Base-by-base conservation (phyloP, 176 grass and related monocot genomes). In the Puya raimondii region DNA sequence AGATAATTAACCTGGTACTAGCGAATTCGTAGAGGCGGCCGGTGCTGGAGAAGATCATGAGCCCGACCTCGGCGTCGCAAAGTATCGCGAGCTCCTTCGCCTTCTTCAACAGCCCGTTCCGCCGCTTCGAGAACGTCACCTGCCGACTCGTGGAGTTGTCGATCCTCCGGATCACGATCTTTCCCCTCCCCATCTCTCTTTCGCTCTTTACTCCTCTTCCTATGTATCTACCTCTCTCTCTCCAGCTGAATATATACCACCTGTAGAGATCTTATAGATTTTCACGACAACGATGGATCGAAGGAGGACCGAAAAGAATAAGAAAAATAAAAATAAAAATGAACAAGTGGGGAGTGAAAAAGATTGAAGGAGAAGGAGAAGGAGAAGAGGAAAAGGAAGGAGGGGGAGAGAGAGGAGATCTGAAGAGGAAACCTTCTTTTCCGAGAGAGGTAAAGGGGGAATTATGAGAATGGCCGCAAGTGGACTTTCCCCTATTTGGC, bases 101-200 rank as follows among this genome's bases (percentile, higher is more conserved):
- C 23, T 79, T 79, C 48, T 79, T 79, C 2, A 79, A 14, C 54
- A 79, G 11, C 13, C 77, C 77, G 17, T 72, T 65, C 66, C 78
- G 67, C 25, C 78, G 53, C 16, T 80, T 80, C 11, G 78, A 80
- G 48, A 80, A 80, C n/a, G 78, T 80, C 16, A 80, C 78, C 65
- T 80, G 78, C 66, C 78, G 10, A 29, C 63, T 74, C 10, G 78
- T 74, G 2, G 78, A 53, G 66, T 80, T 80, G 16, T 80, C 78
- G 15, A 80, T 80, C 66, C 70, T 64, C 70, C 72, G 73, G 47
- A 80, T 80, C 48, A 67, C 68, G 42, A 80, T 80, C 70, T 80
- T 80, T 57, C 78, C 78, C 27, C 78, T 73, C 9, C 78, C 78
- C 78, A 80, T 80, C 16, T 61, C 21, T 61, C 20, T 18, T 2